A percentile compares a stretch with the other conserved stretches of the same genome.
phyloP scores from a whole-genome alignment of 2,329 filamentous ascomycete species.

The Pseudofabraea citricarpa region DNA sequence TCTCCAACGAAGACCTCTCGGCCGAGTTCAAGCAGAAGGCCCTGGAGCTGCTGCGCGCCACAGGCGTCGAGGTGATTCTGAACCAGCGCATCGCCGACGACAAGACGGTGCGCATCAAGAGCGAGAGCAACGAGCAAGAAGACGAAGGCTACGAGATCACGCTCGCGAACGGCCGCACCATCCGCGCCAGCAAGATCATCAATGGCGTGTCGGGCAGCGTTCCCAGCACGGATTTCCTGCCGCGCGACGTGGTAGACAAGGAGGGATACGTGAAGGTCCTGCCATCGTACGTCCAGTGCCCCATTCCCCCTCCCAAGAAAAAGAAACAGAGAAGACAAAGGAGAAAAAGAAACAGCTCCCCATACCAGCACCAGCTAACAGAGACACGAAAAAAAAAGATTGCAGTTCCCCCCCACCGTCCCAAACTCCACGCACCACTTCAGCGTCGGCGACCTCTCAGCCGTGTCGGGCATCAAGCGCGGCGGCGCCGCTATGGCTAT shows the following conservation, averaged over 20 bases:
- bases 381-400: too few relatives aligned
- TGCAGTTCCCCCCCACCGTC: slow-evolving; percentile 47
- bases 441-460: slow-evolving; percentile 62
- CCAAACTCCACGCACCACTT: slow-evolving; percentile 58
- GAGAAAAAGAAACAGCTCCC: background rate
- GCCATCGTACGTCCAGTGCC: slow-evolving; percentile 42
- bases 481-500: slow-evolving; percentile 72
- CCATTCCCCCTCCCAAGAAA: background rate
- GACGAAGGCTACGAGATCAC: slow-evolving; percentile 34
- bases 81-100: slow-evolving; percentile 51
- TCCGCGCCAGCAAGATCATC: slow-evolving; percentile 60
- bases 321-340: slow-evolving; percentile 5
- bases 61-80: slow-evolving; percentile 60
- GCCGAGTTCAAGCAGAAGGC: slow-evolving; percentile 61
- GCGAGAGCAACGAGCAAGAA: too few relatives aligned
- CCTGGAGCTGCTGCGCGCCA: slow-evolving; percentile 51
- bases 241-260: slow-evolving; percentile 48
- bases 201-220: slow-evolving; percentile 60
- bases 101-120: slow-evolving; percentile 40
- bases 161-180: slow-evolving; percentile 53
- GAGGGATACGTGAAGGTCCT: slow-evolving; percentile 62
- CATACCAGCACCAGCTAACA: too few relatives aligned
- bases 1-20: slow-evolving; percentile 68
- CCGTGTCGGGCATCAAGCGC: slow-evolving; percentile 74
- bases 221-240: slow-evolving; percentile 60